Percentiles rank a stretch among this genome's conserved stretches.
Evolutionary conservation across 176 grass and related monocot genomes (phyloP).

Genomic region (Aegilops speltoides): DNA sequence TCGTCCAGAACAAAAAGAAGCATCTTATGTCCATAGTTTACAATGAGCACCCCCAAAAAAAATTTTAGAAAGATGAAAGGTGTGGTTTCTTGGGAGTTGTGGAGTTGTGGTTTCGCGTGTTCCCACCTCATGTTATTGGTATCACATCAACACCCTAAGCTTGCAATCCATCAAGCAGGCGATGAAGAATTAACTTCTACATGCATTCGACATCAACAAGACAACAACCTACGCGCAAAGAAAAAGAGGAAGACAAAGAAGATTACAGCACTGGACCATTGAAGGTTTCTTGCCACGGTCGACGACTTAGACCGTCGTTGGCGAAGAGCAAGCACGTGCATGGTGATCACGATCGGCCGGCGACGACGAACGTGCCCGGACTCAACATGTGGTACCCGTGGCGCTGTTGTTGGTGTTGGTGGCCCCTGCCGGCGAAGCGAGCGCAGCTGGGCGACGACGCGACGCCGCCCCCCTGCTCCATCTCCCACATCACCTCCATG

Average conservation of each 20-base stretch:
- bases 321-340: background rate
- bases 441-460: conserved; percentile 31
- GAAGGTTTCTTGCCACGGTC: too few species aligned
- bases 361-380: conserved; percentile 43
- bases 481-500: conserved; percentile 61
- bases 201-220: background rate
- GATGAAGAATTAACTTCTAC: too few species aligned
- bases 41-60: too few species aligned
- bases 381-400: conserved; percentile 52
- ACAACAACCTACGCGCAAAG: background rate
- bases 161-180: too few species aligned
- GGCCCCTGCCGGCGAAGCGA: conserved; percentile 19
- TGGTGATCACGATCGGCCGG: conserved; percentile 19
- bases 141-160: too few species aligned
- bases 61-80: too few species aligned
- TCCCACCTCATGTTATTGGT: too few species aligned
- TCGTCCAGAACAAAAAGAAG: too few species aligned
- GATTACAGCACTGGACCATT: background rate
- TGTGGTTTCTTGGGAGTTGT: too few species aligned
- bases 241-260: background rate
- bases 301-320: background rate
- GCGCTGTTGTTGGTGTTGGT: background rate
- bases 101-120: too few species aligned
- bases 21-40: too few species aligned
- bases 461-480: conserved; percentile 43